Evolutionary conservation across 169 alveolate species (phyloP), one percentile per base, ranked within the genome.

Genomic region (Cytauxzoon felis): DNA sequence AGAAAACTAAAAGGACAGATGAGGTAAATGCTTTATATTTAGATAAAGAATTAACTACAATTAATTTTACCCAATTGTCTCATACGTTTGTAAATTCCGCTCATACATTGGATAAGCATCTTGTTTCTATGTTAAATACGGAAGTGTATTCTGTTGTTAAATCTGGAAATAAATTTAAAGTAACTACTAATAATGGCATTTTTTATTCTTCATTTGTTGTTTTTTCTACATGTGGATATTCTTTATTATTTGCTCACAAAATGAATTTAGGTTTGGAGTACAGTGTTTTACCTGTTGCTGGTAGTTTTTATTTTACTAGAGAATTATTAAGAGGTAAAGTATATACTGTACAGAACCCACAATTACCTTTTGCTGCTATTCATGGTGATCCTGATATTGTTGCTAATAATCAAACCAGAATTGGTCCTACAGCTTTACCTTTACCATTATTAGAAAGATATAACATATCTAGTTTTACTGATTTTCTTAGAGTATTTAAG

Each of bases 361-460:
- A 81, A 18, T 73, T 89, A 5, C 94, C 94, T 23, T 89, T 89
- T 58, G 92, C 93, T 16, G 94, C 94, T 0, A 82, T 89, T n/a
- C 94, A 89, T 69, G 94, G 94, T 2, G 94, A 89, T 51, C 94
- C 94, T 0, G 94, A 89, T 53, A 81, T 89, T 8, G 87, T 86
- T 0, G 88, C 69, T 16, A 61, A 57, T 3, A 82, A 81, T 32
- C 68, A 85, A 66, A 87, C 92, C 1, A 67, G 94, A 16, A 82
- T 89, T 30, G 94, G 94, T 0, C 94, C 94, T 2, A 89, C 94
- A 6, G 94, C 94, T 1, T 56, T 89, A 36, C 94, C 94, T 0
- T 71, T 89, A 30, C 94, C 94, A n/a, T 62, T 89, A 38, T 73
- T 89, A 27, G 94, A 89, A 60, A 27, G 94, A 38, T 85, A 84